Evolutionary conservation across 2,329 filamentous ascomycete species (phyloP).

Genomic region (Podosphaera xanthii): DNA sequence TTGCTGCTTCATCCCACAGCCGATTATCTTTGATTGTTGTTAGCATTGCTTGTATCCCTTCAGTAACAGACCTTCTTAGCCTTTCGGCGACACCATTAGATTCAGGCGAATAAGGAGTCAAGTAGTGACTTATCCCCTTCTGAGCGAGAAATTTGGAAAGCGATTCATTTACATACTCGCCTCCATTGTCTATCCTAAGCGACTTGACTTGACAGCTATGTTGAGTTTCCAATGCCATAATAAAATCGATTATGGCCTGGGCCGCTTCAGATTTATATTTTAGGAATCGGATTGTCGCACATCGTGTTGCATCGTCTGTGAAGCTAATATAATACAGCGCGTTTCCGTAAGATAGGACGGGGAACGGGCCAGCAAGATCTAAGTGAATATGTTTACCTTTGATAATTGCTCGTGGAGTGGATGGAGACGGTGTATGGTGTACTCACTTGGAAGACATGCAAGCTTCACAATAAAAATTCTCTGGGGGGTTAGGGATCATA

Average conservation of each 20-base stretch:
- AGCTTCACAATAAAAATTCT: constrained; percentile 1
- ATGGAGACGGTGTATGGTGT: neutral
- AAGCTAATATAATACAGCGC: neutral
- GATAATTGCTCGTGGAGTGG: neutral
- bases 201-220: neutral
- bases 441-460: neutral
- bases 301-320: neutral
- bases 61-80: neutral
- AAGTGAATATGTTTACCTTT: neutral
- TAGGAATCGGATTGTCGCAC: neutral
- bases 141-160: neutral
- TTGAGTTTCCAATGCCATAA: neutral
- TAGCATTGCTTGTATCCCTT: neutral
- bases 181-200: neutral
- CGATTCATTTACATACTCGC: neutral
- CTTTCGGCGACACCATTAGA: neutral
- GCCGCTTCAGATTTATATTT: neutral
- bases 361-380: neutral
- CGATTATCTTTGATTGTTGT: neutral
- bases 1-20: neutral
- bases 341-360: neutral
- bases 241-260: neutral
- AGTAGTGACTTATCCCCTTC: neutral
- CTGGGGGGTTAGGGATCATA: neutral
- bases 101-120: neutral